phyloP scores from a whole-genome alignment of 2,329 filamentous ascomycete species.

The Arthrinium puccinioides region DNA sequence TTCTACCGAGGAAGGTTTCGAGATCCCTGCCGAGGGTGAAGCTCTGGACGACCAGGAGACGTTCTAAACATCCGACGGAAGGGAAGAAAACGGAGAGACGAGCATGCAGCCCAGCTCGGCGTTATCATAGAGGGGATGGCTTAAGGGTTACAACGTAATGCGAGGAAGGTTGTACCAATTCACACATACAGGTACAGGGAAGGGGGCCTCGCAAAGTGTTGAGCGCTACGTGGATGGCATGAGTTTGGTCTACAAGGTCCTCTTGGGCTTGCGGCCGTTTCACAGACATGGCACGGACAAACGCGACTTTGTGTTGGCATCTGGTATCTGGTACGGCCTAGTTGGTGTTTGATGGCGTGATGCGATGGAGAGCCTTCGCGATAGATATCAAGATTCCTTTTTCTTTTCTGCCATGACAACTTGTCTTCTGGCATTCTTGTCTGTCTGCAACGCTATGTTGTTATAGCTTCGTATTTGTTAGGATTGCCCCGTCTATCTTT shows the following conservation, averaged over 20 bases:
- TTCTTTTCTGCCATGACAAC: neutral
- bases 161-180: neutral
- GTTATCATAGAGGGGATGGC: neutral
- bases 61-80: conserved; percentile 41
- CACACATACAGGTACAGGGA: neutral
- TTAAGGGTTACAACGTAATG: neutral
- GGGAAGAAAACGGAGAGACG: neutral
- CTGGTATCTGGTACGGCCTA: neutral
- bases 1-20: conserved; percentile 89
- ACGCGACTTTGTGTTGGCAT: neutral
- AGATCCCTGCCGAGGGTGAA: conserved; percentile 77
- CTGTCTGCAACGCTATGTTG: neutral
- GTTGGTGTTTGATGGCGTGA: neutral
- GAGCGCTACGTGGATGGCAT: neutral
- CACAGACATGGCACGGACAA: neutral
- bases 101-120: neutral
- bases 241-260: conserved; percentile 1
- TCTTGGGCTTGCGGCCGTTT: neutral
- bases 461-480: too few species aligned
- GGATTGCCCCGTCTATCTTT: too few species aligned
- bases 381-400: conserved; percentile 7
- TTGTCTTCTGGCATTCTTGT: neutral
- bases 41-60: conserved; percentile 72
- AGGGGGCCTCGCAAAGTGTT: neutral
- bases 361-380: neutral